These are phyloP conservation scores for Cordyceps fumosorosea DNA, from an alignment of 2,329 filamentous ascomycete genomes.

Conservation along the genomic window DNA sequence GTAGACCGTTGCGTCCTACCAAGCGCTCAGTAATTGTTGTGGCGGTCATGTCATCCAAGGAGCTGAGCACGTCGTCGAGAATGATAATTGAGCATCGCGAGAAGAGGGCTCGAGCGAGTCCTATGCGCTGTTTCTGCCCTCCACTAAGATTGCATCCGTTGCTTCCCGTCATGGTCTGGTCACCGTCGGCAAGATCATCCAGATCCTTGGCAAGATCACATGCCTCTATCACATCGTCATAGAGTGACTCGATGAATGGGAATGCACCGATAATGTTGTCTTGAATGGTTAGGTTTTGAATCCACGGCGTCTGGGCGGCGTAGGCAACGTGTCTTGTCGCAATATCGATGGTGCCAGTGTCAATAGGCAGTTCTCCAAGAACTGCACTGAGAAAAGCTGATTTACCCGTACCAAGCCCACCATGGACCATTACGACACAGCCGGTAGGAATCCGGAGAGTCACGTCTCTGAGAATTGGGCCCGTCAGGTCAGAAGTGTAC, in stretches of 20 bases:
- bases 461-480: background rate
- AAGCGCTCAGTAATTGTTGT: background rate
- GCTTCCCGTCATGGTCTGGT: conserved; percentile 24
- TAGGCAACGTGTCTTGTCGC: conserved; percentile 22
- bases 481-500: background rate
- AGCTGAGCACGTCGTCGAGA: conserved; percentile 15
- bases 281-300: conserved; percentile 28
- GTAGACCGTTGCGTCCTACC: conserved; percentile 8
- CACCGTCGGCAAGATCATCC: conserved; percentile 19
- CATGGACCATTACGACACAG: conserved; percentile 25
- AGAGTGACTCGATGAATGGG: conserved; percentile 26
- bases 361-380: conserved; percentile 22
- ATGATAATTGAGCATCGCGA: conserved; percentile 11
- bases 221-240: conserved; percentile 25
- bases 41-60: conserved; percentile 13
- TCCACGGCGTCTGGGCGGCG: conserved; percentile 27
- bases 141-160: conserved; percentile 4
- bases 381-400: conserved; percentile 27
- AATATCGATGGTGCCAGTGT: conserved; percentile 20
- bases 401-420: conserved; percentile 27
- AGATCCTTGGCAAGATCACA: conserved; percentile 29
- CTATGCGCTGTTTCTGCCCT: conserved; percentile 3
- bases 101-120: conserved; percentile 9
- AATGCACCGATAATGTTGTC: conserved; percentile 30
- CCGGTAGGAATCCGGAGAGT: conserved; percentile 14